Percentiles rank a stretch among this genome's conserved stretches.
These are phyloP conservation scores for Myrmaecium sp. DNA, from an alignment of 2,329 filamentous ascomycete genomes.

Conservation along the genomic window DNA sequence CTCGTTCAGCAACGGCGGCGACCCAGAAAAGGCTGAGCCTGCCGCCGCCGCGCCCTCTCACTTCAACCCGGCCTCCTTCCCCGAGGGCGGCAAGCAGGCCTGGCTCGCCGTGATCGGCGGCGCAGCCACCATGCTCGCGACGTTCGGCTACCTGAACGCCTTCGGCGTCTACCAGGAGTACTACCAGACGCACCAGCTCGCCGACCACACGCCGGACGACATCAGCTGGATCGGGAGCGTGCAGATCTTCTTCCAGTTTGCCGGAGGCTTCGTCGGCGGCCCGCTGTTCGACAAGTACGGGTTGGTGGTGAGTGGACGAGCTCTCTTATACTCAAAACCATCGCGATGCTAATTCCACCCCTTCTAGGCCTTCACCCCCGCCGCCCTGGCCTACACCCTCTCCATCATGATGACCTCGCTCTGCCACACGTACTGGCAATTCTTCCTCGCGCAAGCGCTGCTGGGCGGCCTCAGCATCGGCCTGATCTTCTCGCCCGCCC, in stretches of 20 bases:
- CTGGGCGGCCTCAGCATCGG: constrained; percentile 24
- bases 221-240: constrained; percentile 1
- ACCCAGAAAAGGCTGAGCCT: no score
- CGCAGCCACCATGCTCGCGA: no score
- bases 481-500: constrained; percentile 22
- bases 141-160: constrained; percentile 3
- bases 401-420: constrained; percentile 2
- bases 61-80: no score
- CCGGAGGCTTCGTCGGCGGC: not conserved
- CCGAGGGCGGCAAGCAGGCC: constrained; percentile 6
- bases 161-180: constrained; percentile 19
- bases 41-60: no score
- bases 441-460: constrained; percentile 25
- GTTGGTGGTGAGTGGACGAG: not conserved
- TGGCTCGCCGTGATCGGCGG: constrained; percentile 5
- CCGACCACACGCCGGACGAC: not conserved
- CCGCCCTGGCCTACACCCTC: not conserved
- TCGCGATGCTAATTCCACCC: no score
- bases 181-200: constrained; percentile 11
- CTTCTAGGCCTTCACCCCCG: constrained; percentile 1
- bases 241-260: not conserved
- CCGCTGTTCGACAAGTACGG: constrained; percentile 1
- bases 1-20: no score
- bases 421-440: constrained; percentile 13
- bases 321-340: not conserved